phyloP scores from a whole-genome alignment of 2,329 filamentous ascomycete species.

The Trichocomaceae sp. region DNA sequence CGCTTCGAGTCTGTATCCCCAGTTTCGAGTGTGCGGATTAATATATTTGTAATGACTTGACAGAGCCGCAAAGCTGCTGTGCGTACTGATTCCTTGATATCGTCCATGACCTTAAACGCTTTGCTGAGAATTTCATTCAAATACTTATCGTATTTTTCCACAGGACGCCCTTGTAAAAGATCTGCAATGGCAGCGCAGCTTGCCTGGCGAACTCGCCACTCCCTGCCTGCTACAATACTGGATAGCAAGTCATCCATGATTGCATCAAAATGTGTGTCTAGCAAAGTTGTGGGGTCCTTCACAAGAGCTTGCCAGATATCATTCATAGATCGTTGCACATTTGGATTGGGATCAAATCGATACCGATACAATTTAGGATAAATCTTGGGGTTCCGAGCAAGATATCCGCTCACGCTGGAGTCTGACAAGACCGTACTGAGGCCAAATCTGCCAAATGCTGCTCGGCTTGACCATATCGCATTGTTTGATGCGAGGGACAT shows the following conservation, averaged over 20 bases:
- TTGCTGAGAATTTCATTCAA: slow-evolving; percentile 78
- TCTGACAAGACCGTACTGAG: slow-evolving; percentile 87
- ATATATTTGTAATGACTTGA: slow-evolving; percentile 72
- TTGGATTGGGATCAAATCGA: slow-evolving; percentile 87
- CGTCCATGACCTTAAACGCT: slow-evolving; percentile 86
- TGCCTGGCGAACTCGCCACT: slow-evolving; percentile 90
- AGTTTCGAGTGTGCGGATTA: slow-evolving; percentile 79
- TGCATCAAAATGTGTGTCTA: slow-evolving; percentile 75
- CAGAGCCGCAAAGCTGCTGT: slow-evolving; percentile 74
- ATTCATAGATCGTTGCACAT: slow-evolving; percentile 92
- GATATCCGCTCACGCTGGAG: slow-evolving; percentile 60
- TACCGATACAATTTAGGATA: slow-evolving; percentile 95
- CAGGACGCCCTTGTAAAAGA: slow-evolving; percentile 72
- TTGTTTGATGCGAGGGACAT: slow-evolving; percentile 97
- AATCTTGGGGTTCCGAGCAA: slow-evolving; percentile 80
- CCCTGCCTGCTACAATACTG: slow-evolving; percentile 71
- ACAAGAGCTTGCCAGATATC: slow-evolving; percentile 97
- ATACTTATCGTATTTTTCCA: slow-evolving; percentile 72
- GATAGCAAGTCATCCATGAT: slow-evolving; percentile 84
- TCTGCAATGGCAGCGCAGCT: slow-evolving; percentile 87
- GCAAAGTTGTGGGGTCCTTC: slow-evolving; percentile 70
- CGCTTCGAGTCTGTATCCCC: slow-evolving; percentile 58
- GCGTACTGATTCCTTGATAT: slow-evolving; percentile 88
- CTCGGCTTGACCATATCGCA: slow-evolving; percentile 93
- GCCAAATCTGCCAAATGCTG: slow-evolving; percentile 90